Evolutionary conservation across 1,139 yeast species (phyloP).

Genomic region (Hyphopichia pseudoburtonii): DNA sequence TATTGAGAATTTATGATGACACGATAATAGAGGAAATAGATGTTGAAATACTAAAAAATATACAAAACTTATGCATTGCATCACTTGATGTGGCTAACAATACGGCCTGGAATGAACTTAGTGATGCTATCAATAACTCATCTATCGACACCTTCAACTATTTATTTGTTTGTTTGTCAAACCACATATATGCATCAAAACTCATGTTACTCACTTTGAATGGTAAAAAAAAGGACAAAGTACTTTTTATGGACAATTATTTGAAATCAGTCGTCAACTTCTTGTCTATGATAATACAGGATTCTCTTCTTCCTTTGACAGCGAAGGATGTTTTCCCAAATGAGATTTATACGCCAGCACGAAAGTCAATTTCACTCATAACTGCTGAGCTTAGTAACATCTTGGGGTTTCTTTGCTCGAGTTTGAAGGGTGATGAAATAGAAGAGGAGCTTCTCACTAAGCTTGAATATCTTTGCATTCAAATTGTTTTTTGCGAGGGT

Average conservation of each 20-base stretch:
- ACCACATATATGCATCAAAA: conserved; percentile 37
- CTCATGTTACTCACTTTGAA: conserved; percentile 42
- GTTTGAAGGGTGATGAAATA: conserved; percentile 20
- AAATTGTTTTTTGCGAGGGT: conserved; percentile 33
- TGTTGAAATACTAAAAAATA: conserved; percentile 16
- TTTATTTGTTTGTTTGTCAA: conserved; percentile 9
- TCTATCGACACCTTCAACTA: conserved; percentile 4
- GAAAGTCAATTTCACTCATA: conserved; percentile 3
- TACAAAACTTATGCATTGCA: conserved; percentile 20
- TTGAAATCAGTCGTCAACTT: conserved; percentile 41
- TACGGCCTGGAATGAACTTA: conserved; percentile 6
- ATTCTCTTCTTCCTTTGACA: conserved; percentile 22
- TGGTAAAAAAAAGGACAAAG: conserved; percentile 39
- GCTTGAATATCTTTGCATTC: conserved; percentile 48
- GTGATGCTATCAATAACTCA: conserved; percentile 5
- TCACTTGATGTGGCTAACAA: conserved; percentile 18
- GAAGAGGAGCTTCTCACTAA: conserved; percentile 51
- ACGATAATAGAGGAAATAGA: conserved; percentile 13
- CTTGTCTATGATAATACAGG: conserved; percentile 34
- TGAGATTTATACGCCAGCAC: neutral
- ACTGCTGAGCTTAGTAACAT: conserved; percentile 8
- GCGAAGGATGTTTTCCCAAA: neutral
- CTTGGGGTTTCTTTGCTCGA: conserved; percentile 13
- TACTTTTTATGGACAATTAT: conserved; percentile 45
- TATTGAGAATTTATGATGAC: conserved; percentile 14